These are phyloP conservation scores for Gastrolobium villosum DNA, from an alignment of 306 rosid species.

Conservation along the genomic window DNA sequence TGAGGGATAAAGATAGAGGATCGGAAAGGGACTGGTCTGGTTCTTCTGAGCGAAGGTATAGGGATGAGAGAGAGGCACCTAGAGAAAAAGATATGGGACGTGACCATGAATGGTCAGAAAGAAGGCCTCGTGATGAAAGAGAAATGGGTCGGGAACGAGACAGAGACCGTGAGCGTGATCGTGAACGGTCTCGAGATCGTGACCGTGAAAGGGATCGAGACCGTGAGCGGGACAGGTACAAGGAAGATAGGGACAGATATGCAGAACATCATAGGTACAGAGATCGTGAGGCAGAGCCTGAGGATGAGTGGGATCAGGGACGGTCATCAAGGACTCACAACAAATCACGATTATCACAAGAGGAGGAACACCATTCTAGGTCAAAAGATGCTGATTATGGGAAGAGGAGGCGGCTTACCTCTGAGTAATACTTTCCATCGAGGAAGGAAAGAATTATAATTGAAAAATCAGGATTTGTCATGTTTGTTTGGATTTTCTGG, in stretches of 20 bases:
- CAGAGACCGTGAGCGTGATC: constrained; percentile 65
- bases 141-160: constrained; percentile 79
- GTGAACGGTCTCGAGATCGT: constrained; percentile 57
- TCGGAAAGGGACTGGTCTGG: constrained; percentile 97
- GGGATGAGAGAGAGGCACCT: constrained; percentile 86
- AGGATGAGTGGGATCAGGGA: constrained; percentile 91
- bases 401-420: constrained; percentile 89
- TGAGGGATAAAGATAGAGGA: constrained; percentile 92
- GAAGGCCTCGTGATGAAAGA: constrained; percentile 82
- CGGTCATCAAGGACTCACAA: constrained; percentile 84
- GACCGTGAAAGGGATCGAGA: constrained; percentile 77
- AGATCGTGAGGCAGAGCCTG: constrained; percentile 81
- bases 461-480: constrained; percentile 51
- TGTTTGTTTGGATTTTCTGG: constrained; percentile 57
- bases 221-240: constrained; percentile 82
- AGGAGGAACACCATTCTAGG: constrained; percentile 84
- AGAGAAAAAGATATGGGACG: constrained; percentile 78
- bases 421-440: constrained; percentile 65
- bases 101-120: constrained; percentile 82
- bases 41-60: constrained; percentile 84
- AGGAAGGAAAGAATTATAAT: constrained; percentile 49
- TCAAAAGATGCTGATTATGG: constrained; percentile 96
- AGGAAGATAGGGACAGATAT: constrained; percentile 86
- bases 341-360: constrained; percentile 80
- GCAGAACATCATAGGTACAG: constrained; percentile 90